Conservation (phyloP, 768 basidiomycete species). For the Rhodotorula paludigena region DNA sequence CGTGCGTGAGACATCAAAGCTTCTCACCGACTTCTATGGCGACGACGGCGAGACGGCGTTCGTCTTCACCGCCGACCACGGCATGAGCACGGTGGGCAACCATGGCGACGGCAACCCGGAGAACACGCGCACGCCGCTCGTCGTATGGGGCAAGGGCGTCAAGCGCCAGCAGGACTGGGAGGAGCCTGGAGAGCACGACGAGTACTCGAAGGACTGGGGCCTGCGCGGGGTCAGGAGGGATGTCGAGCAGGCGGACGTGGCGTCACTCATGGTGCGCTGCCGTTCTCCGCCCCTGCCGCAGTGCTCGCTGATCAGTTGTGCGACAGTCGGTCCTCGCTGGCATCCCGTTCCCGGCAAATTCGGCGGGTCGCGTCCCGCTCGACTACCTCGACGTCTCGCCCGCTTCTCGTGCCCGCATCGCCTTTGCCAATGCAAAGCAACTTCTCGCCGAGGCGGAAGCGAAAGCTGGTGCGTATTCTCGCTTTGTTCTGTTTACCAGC, state of each 20-base stretch:
- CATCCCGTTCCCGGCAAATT: constrained; percentile 70
- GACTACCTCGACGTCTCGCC: constrained; percentile 61
- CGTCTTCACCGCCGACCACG: constrained; percentile 82
- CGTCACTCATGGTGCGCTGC: constrained; percentile 60
- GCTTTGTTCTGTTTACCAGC: not conserved
- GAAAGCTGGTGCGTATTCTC: constrained; percentile 60
- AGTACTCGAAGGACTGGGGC: constrained; percentile 63
- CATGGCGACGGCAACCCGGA: constrained; percentile 88
- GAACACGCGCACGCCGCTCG: constrained; percentile 75
- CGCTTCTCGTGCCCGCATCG: constrained; percentile 54
- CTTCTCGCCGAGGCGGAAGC: constrained; percentile 70
- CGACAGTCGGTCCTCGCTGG: constrained; percentile 58
- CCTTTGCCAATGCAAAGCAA: constrained; percentile 62
- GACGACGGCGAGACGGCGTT: constrained; percentile 64
- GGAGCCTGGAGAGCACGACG: constrained; percentile 53
- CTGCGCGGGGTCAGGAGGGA: constrained; percentile 62
- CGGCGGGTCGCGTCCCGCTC: constrained; percentile 67
- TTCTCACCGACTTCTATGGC: constrained; percentile 61
- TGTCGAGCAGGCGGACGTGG: constrained; percentile 76
- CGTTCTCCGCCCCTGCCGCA: not conserved
- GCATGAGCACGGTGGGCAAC: constrained; percentile 82
- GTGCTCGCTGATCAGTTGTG: not conserved
- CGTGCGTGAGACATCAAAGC: constrained; percentile 60
- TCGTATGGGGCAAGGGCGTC: constrained; percentile 75
- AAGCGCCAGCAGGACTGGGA: constrained; percentile 39